Evolutionary conservation across 106 monocot species (phyloP).

Genomic region (Phalaenopsis aphrodite): DNA sequence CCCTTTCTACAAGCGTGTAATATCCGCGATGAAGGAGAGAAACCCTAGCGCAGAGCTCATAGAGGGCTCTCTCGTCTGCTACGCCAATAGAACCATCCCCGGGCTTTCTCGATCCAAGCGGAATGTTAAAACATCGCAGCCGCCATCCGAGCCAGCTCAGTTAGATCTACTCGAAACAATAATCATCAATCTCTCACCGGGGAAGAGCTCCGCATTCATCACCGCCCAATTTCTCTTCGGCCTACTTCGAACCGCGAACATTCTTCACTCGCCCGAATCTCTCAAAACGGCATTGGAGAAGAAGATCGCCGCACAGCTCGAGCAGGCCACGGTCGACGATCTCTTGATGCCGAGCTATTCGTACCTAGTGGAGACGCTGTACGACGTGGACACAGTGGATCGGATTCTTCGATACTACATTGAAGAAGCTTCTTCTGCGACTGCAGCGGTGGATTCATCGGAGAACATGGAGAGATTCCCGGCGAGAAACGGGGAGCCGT

Average conservation of each 20-base stretch:
- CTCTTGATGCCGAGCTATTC: slow-evolving; percentile 89
- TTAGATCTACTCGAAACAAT: slow-evolving; percentile 66
- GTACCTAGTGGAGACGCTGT: slow-evolving; percentile 71
- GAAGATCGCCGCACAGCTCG: slow-evolving; percentile 73
- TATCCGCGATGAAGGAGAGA: slow-evolving; percentile 48
- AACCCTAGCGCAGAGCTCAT: slow-evolving; percentile 44
- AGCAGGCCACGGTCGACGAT: slow-evolving; percentile 73
- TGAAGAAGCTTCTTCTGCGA: slow-evolving; percentile 14
- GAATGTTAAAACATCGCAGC: slow-evolving; percentile 21
- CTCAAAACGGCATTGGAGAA: slow-evolving; percentile 45
- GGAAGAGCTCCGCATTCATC: slow-evolving; percentile 24
- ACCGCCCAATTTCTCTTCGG: slow-evolving; percentile 63
- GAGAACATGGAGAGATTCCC: slow-evolving; percentile 11
- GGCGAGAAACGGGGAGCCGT: slow-evolving; percentile 1
- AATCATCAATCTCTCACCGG: slow-evolving; percentile 45
- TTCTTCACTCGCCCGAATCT: slow-evolving; percentile 48
- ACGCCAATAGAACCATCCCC: slow-evolving; percentile 67
- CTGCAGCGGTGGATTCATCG: neutral
- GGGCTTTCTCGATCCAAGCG: slow-evolving; percentile 68
- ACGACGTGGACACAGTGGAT: slow-evolving; percentile 92
- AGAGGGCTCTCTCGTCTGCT: slow-evolving; percentile 63
- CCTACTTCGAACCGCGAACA: slow-evolving; percentile 58
- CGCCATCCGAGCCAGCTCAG: slow-evolving; percentile 47
- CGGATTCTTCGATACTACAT: slow-evolving; percentile 55
- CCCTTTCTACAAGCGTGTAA: slow-evolving; percentile 69